phyloP scores from a whole-genome alignment of 352 stramenopile genomes.

The Phytophthora podocarpi region DNA sequence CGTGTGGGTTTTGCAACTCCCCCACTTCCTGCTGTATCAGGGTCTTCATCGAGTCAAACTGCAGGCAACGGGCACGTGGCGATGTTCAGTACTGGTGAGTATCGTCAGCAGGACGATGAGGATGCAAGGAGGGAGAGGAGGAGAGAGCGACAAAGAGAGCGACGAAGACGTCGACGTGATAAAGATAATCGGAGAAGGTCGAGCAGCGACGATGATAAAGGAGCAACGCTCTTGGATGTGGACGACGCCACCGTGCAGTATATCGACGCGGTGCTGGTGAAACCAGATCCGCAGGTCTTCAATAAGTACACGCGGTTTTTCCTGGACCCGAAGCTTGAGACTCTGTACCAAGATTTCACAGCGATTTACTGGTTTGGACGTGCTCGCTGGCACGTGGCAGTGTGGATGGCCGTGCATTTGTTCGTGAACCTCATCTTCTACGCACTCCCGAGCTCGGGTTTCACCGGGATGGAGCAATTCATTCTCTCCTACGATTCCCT shows the following conservation, averaged over 20 bases:
- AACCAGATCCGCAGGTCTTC: conserved; percentile 75
- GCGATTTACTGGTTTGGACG: conserved; percentile 81
- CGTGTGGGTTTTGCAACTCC: conserved; percentile 35
- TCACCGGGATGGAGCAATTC: conserved; percentile 75
- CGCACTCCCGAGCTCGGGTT: conserved; percentile 60
- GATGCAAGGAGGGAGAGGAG: conserved; percentile 19
- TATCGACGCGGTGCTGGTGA: conserved; percentile 75
- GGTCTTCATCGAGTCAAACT: conserved; percentile 17
- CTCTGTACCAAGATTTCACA: conserved; percentile 87
- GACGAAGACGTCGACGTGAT: conserved; percentile 22
- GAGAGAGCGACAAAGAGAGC: conserved; percentile 25
- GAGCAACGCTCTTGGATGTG: conserved; percentile 38
- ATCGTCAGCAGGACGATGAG: conserved; percentile 22
- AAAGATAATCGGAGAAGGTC: conserved; percentile 21
- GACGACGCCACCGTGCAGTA: conserved; percentile 73
- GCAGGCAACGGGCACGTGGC: conserved; percentile 14
- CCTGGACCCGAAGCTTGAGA: conserved; percentile 72
- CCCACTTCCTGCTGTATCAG: conserved; percentile 5
- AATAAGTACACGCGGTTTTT: conserved; percentile 85
- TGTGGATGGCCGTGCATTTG: conserved; percentile 77
- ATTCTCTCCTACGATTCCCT: conserved; percentile 50
- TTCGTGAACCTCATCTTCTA: conserved; percentile 73
- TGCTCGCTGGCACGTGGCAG: conserved; percentile 70
- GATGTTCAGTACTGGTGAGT: conserved; percentile 7
- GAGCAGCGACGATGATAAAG: conserved; percentile 32